phyloP scores from a whole-genome alignment of 1,139 yeast genomes.

The Magnusiomyces tetraspermus region DNA sequence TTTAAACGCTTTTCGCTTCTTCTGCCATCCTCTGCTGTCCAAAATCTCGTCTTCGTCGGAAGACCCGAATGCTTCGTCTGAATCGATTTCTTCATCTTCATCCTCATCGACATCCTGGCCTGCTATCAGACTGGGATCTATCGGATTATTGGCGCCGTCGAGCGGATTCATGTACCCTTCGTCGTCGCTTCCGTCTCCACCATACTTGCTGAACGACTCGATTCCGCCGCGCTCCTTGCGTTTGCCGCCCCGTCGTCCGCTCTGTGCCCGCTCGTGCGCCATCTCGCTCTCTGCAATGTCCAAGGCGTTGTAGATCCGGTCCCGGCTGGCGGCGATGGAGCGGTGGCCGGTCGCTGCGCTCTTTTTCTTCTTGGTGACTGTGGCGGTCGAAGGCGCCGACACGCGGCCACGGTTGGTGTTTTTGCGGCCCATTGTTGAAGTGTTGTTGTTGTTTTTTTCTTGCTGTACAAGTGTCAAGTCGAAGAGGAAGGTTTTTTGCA shows the following conservation, averaged over 20 bases:
- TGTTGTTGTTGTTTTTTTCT: background rate
- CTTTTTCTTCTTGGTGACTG: background rate
- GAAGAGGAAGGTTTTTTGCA: too few species aligned
- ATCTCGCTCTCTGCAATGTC: slow-evolving; percentile 38
- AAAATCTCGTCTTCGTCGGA: slow-evolving; percentile 26
- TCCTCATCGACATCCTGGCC: slow-evolving; percentile 29
- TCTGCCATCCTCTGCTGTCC: slow-evolving; percentile 19
- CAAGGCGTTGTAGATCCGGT: slow-evolving; percentile 38
- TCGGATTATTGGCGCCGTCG: slow-evolving; percentile 23
- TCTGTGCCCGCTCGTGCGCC: slow-evolving; percentile 17
- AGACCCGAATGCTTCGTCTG: slow-evolving; percentile 36
- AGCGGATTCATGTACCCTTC: slow-evolving; percentile 31
- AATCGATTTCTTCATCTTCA: slow-evolving; percentile 37
- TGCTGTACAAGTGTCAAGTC: too few species aligned
- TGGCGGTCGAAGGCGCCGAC: background rate
- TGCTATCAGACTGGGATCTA: slow-evolving; percentile 17
- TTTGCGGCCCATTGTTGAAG: background rate
- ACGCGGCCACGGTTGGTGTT: background rate
- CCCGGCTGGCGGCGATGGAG: slow-evolving; percentile 13
- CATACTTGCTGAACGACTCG: slow-evolving; percentile 6
- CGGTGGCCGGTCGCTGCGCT: background rate
- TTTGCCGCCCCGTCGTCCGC: slow-evolving; percentile 14
- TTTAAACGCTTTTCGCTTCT: slow-evolving; percentile 17
- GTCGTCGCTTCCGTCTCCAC: slow-evolving; percentile 25
- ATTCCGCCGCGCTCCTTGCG: slow-evolving; percentile 13